A percentile compares a stretch with the other conserved stretches of the same genome.
phyloP scores from a whole-genome alignment of 495 filamentous ascomycete genomes.

The Penicillium crystallinum region DNA sequence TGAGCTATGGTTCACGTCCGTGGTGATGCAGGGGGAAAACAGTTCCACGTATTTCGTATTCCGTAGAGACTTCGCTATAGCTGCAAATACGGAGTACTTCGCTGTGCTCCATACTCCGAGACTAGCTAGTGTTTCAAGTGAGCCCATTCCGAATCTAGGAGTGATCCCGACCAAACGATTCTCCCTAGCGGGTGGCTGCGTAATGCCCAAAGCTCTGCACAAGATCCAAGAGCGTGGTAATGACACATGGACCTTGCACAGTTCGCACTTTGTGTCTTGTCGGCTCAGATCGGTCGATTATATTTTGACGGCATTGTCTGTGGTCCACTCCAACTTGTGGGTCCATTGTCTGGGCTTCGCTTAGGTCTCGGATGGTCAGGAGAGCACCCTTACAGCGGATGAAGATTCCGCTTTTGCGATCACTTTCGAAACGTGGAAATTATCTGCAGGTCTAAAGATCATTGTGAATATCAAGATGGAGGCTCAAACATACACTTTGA shows the following conservation, averaged over 20 bases:
- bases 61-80: background rate
- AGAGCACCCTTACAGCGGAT: conserved; percentile 14
- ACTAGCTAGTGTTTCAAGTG: background rate
- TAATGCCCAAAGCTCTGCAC: conserved; percentile 9
- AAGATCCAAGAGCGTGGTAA: conserved; percentile 16
- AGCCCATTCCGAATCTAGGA: background rate
- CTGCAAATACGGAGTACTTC: background rate
- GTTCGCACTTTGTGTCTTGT: background rate
- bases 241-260: conserved; percentile 23
- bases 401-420: background rate
- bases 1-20: background rate
- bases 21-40: background rate
- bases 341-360: conserved; percentile 10
- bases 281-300: conserved; percentile 1
- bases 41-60: background rate
- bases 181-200: conserved; percentile 12
- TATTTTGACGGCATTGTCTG: background rate
- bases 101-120: no score
- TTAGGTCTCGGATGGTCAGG: conserved; percentile 2
- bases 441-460: conserved; percentile 7
- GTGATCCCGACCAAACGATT: conserved; percentile 2
- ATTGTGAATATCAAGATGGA: background rate
- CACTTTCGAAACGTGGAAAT: conserved; percentile 14
- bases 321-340: background rate
- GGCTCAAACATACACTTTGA: background rate